Conservation (phyloP, 371 early-diverging fungal species). For the Sporodiniella umbellata region DNA sequence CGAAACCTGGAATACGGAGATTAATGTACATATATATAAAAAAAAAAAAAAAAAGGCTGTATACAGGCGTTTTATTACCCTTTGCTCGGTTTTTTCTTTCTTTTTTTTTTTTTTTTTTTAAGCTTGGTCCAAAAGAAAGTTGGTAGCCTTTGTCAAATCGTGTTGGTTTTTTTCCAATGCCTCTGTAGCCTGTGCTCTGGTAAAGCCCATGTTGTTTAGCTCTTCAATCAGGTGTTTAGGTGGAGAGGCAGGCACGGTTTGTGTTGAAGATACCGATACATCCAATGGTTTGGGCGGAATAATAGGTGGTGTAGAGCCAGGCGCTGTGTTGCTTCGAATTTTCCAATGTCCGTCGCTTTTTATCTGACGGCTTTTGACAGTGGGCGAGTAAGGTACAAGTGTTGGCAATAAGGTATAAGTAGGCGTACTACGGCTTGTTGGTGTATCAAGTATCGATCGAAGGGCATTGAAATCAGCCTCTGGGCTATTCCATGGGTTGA, state of each 20-base stretch:
- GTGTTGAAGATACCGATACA: not conserved
- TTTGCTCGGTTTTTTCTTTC: not conserved
- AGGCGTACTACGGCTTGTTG: not conserved
- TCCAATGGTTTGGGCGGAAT: conserved; percentile 4
- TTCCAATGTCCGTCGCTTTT: conserved; percentile 2
- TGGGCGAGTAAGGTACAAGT: not conserved
- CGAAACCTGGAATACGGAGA: not conserved
- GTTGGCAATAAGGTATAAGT: not conserved
- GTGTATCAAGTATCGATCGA: conserved; percentile 24
- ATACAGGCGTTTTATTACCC: not conserved
- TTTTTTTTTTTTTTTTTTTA: conserved; percentile 2
- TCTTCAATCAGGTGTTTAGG: conserved; percentile 27
- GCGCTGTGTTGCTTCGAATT: not conserved
- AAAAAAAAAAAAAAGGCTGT: not conserved
- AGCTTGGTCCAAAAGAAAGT: conserved; percentile 69
- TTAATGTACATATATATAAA: not conserved
- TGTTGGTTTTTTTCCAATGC: conserved; percentile 75
- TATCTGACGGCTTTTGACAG: not conserved
- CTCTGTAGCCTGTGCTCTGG: conserved; percentile 62
- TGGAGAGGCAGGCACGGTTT: conserved; percentile 1
- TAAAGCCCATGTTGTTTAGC: conserved; percentile 74
- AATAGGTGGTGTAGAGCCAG: not conserved
- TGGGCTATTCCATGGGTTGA: conserved; percentile 67
- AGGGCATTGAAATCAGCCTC: conserved; percentile 44
- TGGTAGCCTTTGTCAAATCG: conserved; percentile 71